phyloP scores from a whole-genome alignment of 176 grass and related monocot genomes.

The Avena insularis region DNA sequence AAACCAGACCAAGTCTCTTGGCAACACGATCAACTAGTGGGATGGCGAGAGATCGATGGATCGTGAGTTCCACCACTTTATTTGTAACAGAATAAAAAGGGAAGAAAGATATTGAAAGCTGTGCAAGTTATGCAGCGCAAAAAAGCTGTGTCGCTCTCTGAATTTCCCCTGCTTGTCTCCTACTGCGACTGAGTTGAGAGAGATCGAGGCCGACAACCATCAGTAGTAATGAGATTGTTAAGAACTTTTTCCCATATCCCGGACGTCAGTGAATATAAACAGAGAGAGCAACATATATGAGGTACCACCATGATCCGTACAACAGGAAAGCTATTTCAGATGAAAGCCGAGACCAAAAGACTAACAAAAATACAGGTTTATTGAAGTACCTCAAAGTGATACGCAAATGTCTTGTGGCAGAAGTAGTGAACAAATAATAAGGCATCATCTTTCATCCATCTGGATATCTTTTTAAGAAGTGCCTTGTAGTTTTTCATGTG shows the following conservation, averaged over 20 bases:
- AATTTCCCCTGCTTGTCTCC: too few species aligned
- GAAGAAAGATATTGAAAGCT: too few species aligned
- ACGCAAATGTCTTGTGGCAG: slow-evolving; percentile 93
- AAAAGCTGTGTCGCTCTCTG: too few species aligned
- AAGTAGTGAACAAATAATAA: slow-evolving; percentile 91
- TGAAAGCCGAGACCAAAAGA: neutral
- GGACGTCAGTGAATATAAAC: neutral
- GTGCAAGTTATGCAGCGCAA: too few species aligned
- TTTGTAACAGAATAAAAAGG: too few species aligned
- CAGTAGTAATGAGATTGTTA: neutral
- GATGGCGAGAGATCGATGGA: too few species aligned
- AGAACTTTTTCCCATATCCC: neutral
- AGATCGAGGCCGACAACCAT: neutral
- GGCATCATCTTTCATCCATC: slow-evolving; percentile 88
- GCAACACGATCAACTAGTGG: too few species aligned
- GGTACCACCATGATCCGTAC: neutral
- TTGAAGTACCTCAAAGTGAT: slow-evolving; percentile 89
- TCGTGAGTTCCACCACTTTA: too few species aligned
- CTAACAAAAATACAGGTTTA: neutral
- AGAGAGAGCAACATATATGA: neutral
- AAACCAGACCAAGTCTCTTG: too few species aligned
- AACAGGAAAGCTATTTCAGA: slow-evolving; percentile 7
- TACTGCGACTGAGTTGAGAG: too few species aligned
- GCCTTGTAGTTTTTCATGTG: slow-evolving; percentile 99
- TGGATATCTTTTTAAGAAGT: slow-evolving; percentile 95